Evolutionary conservation across 495 filamentous ascomycete genomes (phyloP), one percentile per base, ranked within the genome.

Genomic region (Annulohypoxylon nitens): DNA sequence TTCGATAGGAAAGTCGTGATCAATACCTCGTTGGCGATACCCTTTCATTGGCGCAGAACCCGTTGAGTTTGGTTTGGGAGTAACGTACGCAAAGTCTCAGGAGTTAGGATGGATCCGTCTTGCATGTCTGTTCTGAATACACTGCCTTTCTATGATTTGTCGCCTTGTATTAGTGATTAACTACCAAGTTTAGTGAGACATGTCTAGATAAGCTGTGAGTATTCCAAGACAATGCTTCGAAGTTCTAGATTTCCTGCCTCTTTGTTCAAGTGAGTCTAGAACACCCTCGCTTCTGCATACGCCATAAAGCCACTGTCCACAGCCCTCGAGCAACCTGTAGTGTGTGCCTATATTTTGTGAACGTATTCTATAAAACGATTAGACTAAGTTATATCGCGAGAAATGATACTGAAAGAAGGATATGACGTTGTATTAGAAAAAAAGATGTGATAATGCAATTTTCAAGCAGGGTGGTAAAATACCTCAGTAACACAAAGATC

Each of bases 1-100:
- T 37, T 57, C 16, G 18, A 43, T 48, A 51, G 41, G 62, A 23
- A 57, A 45, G 23, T 55, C 14, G 20, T 43, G 62, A 23, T 47
- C 3, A 18, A 26, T 23, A 30, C 14, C 10, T 12, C 36, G 4
- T 57, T 57, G 62, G 34, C 18, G 37, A 43, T 43, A 43, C 26
- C n/a, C 45, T 43, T 53, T 20, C 33, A 3, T 54, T 54, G 61
- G 30, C 12, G 34, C 16, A 34, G 54, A 50, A 62, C 43, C 43
- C 61, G 12, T 53, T 34, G 10, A 48, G 18, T 30, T 54, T 64
- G 30, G 34, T 26, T 53, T 39, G 30, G 2, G 47, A 18, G 26
- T n/a, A 18, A 18, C 12, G 16, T 60, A 26, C 11, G 33, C 14
- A 33, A 33, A 39, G 33, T 30, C 39, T 45, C 23, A 39, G 36